Conservation (phyloP, 352 stramenopile genomes). For the Phytophthora meadii region DNA sequence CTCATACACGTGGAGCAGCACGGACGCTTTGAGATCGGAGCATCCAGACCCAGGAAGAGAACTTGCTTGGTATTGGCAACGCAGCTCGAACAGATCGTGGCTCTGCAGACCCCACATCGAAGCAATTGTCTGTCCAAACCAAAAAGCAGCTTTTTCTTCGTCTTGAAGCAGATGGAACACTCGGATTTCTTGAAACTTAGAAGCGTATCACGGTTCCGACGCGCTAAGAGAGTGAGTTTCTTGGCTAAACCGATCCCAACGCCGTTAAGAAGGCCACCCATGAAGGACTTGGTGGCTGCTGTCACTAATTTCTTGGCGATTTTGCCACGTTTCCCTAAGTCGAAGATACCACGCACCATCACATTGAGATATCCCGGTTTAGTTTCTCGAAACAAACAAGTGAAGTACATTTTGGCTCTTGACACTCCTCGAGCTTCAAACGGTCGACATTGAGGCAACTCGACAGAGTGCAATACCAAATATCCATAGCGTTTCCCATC, state of each 20-base stretch:
- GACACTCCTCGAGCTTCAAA: slow-evolving; percentile 37
- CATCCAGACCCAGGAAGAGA: slow-evolving; percentile 29
- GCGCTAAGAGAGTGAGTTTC: slow-evolving; percentile 54
- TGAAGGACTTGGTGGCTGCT: slow-evolving; percentile 39
- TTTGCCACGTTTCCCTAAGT: slow-evolving; percentile 32
- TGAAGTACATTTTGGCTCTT: slow-evolving; percentile 41
- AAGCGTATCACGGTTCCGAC: slow-evolving; percentile 7
- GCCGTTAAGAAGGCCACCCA: slow-evolving; percentile 41
- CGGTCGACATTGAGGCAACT: slow-evolving; percentile 40
- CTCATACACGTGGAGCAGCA: slow-evolving; percentile 46
- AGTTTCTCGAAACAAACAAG: slow-evolving; percentile 45
- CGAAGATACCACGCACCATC: slow-evolving; percentile 45
- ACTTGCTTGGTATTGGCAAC: slow-evolving; percentile 33
- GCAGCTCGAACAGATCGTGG: slow-evolving; percentile 40
- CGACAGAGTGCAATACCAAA: slow-evolving; percentile 46
- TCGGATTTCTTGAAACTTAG: too few relatives aligned
- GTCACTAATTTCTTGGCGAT: slow-evolving; percentile 34
- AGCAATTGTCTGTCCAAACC: slow-evolving; percentile 27
- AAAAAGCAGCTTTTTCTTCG: slow-evolving; percentile 19
- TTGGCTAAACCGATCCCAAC: slow-evolving; percentile 51
- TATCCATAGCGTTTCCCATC: slow-evolving; percentile 50
- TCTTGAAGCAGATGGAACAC: slow-evolving; percentile 36
- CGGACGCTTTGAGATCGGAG: slow-evolving; percentile 20
- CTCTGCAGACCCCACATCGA: slow-evolving; percentile 33
- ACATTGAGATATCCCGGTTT: slow-evolving; percentile 39